phyloP scores from a whole-genome alignment of 1,284 basidiomycete genomes.

The Cutaneotrichosporon arboriforme region DNA sequence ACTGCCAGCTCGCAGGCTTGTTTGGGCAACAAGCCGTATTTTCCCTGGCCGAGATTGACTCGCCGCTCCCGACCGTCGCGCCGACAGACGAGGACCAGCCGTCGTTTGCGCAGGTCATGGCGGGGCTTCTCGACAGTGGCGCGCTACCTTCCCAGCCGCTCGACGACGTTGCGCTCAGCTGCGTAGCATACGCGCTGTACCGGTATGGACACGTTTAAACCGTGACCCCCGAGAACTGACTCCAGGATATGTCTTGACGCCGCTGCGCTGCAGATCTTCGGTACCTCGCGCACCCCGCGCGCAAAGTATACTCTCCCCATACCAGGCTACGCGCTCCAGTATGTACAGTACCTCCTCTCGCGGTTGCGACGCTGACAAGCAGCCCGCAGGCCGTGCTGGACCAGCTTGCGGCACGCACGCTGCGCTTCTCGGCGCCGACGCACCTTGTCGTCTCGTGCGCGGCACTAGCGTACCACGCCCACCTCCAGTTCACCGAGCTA shows the following conservation, averaged over 20 bases:
- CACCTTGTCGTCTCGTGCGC: constrained; percentile 20
- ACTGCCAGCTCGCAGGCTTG: constrained; percentile 20
- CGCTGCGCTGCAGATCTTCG: constrained; percentile 6
- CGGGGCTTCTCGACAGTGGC: constrained; percentile 17
- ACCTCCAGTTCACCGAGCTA: constrained; percentile 16
- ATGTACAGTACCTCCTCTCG: background rate
- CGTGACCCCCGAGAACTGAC: constrained; percentile 4
- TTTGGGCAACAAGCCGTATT: constrained; percentile 17
- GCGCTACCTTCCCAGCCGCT: constrained; percentile 6
- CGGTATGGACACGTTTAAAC: constrained; percentile 8
- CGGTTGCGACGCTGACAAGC: background rate
- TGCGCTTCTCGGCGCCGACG: constrained; percentile 11
- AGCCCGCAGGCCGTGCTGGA: constrained; percentile 21
- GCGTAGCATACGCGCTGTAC: constrained; percentile 20
- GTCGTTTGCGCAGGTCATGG: constrained; percentile 16
- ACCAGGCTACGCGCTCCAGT: constrained; percentile 13
- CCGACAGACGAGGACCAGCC: background rate
- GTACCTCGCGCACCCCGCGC: background rate
- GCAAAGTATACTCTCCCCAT: constrained; percentile 9
- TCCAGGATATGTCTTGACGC: constrained; percentile 21
- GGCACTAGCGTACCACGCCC: constrained; percentile 23
- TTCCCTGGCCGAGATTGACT: constrained; percentile 14
- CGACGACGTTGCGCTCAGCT: constrained; percentile 17
- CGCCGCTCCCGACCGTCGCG: constrained; percentile 5
- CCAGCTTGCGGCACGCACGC: constrained; percentile 16